These are phyloP conservation scores for Penicillium steckii DNA, from an alignment of 495 filamentous ascomycete genomes.

Conservation along the genomic window DNA sequence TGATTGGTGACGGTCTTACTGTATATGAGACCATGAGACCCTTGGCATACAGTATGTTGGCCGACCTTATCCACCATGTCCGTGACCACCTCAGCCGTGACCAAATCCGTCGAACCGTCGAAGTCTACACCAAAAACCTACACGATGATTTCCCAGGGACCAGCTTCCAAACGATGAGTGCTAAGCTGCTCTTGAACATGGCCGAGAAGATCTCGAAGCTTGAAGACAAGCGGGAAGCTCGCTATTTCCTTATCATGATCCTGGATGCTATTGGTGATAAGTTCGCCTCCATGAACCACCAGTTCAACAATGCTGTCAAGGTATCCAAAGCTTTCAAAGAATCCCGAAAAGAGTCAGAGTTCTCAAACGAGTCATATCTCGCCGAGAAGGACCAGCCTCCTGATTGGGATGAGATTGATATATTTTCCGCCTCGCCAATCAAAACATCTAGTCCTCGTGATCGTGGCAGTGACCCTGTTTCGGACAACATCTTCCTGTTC, in stretches of 20 bases:
- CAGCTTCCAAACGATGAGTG: slow-evolving; percentile 99
- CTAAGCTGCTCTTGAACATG: slow-evolving; percentile 94
- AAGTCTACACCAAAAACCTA: slow-evolving; percentile 95
- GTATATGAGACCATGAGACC: slow-evolving; percentile 97
- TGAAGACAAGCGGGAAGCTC: slow-evolving; percentile 85
- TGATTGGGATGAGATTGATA: slow-evolving; percentile 97
- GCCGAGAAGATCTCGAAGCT: slow-evolving; percentile 94
- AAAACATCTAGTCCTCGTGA: slow-evolving; percentile 93
- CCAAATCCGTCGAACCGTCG: slow-evolving; percentile 91
- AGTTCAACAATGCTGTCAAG: slow-evolving; percentile 92
- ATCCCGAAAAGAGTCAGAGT: slow-evolving; percentile 58
- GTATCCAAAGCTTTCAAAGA: slow-evolving; percentile 72
- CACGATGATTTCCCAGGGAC: slow-evolving; percentile 96
- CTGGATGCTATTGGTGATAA: slow-evolving; percentile 97
- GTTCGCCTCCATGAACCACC: slow-evolving; percentile 96
- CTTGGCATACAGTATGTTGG: slow-evolving; percentile 96
- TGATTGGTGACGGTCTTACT: slow-evolving; percentile 94
- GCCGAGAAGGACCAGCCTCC: slow-evolving; percentile 77
- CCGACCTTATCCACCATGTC: slow-evolving; percentile 96
- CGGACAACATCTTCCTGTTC: slow-evolving; percentile 97
- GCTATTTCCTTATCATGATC: slow-evolving; percentile 96
- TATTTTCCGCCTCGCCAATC: slow-evolving; percentile 93
- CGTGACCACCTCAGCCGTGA: slow-evolving; percentile 77
- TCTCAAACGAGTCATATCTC: slow-evolving; percentile 70
- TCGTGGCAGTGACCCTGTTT: slow-evolving; percentile 86